Evolutionary conservation across 2,329 filamentous ascomycete genomes (phyloP), one percentile per base, ranked within the genome.

Genomic region (Neonectria ditissima): DNA sequence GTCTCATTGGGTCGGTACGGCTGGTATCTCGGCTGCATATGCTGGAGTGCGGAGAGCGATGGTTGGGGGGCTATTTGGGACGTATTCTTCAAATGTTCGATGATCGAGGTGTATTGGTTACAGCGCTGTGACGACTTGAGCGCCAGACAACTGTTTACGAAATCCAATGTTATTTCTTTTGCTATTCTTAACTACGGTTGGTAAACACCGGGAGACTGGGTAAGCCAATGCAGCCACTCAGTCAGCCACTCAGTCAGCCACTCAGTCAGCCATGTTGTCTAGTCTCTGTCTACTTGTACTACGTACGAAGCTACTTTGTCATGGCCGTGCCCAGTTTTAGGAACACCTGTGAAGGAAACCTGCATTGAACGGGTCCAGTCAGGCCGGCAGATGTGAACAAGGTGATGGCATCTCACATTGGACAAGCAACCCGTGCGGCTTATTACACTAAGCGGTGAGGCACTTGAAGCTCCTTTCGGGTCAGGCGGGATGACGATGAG

Each of bases 11-110:
- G 56, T 55, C 18, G 52, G 48, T 9, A 30, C 32, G 47, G 26
- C 54, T 58, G 47, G 59, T 54, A 59, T 55, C 53, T 61, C 37
- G 53, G 59, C 61, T 53, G 61, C 71, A 69, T 73, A 70, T 71
- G 62, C 55, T 63, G 55, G 61, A 39, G 56, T 59, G 60, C 55
- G 43, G 18, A 51, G 59, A 55, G 48, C 55, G 57, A n/a, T 52
- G 54, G 53, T 47, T 32, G 20, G 41, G 41, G 16, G 44, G 48
- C 43, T 48, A 26, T 53, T 37, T 44, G 54, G 54, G 54, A 55
- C 18, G 26, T 47, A 57, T 37, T 37, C 16, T 5, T n/a, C 34
- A 55, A 28, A 18, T 62, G 41, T 48, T 54, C 24, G 22, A 57
- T 53, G 56, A 39, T 51, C 32, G 39, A 45, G 53, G 53, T 55